Base-by-base conservation (phyloP, 495 filamentous ascomycete species). In the Niebla homalea region DNA sequence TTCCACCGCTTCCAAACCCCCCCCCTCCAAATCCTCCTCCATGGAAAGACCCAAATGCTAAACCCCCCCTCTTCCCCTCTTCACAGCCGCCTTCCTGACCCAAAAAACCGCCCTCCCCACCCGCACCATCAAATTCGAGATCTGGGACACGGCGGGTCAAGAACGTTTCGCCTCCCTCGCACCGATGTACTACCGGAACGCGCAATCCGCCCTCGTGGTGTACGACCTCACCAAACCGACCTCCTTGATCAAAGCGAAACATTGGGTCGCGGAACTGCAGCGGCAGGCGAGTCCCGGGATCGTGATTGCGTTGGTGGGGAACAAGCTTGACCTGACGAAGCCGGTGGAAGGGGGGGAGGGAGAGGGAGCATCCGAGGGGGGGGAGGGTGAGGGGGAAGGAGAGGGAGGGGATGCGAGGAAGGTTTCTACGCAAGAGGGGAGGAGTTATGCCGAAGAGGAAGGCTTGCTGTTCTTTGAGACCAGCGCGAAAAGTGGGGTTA, bases 161-260 rank as follows among this genome's bases (percentile, higher is more conserved):
- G 92, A 98, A 69, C 87, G 92, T 49, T 98, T 97, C 65, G 92
- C 92, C 51, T 92, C 85, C 22, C 80, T 97, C 36, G 92, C 92
- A 15, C 92, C 92, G 46, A 98, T 98, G 92, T 98, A 98, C 76
- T 98, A 98, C 73, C 90, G 92, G 69, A 98, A 98, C 62, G 92
- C 92, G 36, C 92, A 98, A 71, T 85, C 89, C 55, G 92, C 92
- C n/a, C 81, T 98, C 42, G 92, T 98, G 16, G 92, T 96, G 60
- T 98, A 98, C 77, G 92, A 98, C 66, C 80, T 98, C 57, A 98
- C 92, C 35, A 97, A 97, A 64, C 87, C 92, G 6, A 90, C 88
- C 38, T 94, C 89, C 19, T 79, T 98, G 51, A 80, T 83, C 60
- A 98, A 98, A 70, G 92, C 93, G 14, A 92, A 90, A 66, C 92